phyloP scores from a whole-genome alignment of 2,329 filamentous ascomycete genomes.

The Emydomyces testavorans region DNA sequence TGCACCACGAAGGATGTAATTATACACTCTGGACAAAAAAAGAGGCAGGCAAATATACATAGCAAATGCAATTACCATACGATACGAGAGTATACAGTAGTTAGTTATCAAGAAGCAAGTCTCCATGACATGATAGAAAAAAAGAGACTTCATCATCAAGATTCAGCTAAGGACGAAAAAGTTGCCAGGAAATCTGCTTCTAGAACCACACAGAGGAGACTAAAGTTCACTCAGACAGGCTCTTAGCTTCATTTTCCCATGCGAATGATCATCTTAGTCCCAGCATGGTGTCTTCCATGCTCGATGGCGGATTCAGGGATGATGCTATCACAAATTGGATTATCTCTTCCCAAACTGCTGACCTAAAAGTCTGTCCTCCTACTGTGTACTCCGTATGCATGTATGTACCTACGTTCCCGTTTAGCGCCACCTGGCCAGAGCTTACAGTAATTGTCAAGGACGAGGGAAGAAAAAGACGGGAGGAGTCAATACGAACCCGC shows the following conservation, averaged over 20 bases:
- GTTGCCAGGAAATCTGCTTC: conserved; percentile 3
- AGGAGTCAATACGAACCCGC: conserved; percentile 1
- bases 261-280: not conserved
- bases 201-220: not conserved
- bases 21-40: too few relatives aligned
- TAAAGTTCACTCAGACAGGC: not conserved
- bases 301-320: conserved; percentile 8
- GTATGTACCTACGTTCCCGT: too few relatives aligned
- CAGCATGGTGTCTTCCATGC: not conserved
- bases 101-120: too few relatives aligned
- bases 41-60: too few relatives aligned
- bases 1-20: too few relatives aligned
- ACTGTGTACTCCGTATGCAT: too few relatives aligned
- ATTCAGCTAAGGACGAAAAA: not conserved
- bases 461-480: not conserved
- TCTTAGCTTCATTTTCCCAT: not conserved
- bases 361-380: too few relatives aligned
- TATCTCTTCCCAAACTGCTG: not conserved
- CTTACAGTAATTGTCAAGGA: not conserved
- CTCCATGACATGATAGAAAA: not conserved
- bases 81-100: too few relatives aligned
- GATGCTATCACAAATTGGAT: not conserved
- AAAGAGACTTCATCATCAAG: not conserved
- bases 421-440: not conserved
- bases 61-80: too few relatives aligned